Evolutionary conservation across 1,139 yeast species (phyloP), one percentile per base, ranked within the genome.

Genomic region (Hyphopichia fennica): DNA sequence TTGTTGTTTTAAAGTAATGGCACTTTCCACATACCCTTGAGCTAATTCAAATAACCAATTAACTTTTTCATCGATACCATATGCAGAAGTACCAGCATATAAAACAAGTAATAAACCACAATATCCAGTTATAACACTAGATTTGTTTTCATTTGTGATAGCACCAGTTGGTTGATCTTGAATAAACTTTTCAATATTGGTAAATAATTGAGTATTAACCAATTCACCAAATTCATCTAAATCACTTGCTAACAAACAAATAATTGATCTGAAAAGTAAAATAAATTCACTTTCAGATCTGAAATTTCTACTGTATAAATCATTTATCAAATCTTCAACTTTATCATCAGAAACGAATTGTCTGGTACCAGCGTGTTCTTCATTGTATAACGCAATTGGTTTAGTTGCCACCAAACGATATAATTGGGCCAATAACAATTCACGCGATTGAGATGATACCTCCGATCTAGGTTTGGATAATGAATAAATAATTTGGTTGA

Each of bases 151-250:
- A 47, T 63, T 65, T 18, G 74, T 69, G 17, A 72, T 49, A 32
- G 63, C 51, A 20, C 53, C 54, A 13, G 60, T 57, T 1, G 74
- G 62, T 2, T 71, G 67, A 34, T 68, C 76, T 34, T 57, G 59
- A 22, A 73, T 61, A 33, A 72, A 54, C 16, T 49, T 49, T 42
- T 65, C 56, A 27, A 79, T 54, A 22, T 57, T 47, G 4, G 60
- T 65, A 38, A 76, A 54, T 38, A 78, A 62, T 20, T 66, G 75
- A 3, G 67, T 62, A 33, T 75, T 62, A 4, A 70, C 70, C 42
- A 72, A 61, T n/a, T 63, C 65, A 14, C 81, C 75, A 49, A 75
- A 75, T 43, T 78, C 82, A 44, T 79, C 82, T 20, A 76, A 65
- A 50, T 78, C 79, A 44, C 79, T 70, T 18, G 66, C 66, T 20